Evolutionary conservation across 2,329 filamentous ascomycete genomes (phyloP), one percentile per base, ranked within the genome.

Genomic region (Stagonosporopsis rhizophila): DNA sequence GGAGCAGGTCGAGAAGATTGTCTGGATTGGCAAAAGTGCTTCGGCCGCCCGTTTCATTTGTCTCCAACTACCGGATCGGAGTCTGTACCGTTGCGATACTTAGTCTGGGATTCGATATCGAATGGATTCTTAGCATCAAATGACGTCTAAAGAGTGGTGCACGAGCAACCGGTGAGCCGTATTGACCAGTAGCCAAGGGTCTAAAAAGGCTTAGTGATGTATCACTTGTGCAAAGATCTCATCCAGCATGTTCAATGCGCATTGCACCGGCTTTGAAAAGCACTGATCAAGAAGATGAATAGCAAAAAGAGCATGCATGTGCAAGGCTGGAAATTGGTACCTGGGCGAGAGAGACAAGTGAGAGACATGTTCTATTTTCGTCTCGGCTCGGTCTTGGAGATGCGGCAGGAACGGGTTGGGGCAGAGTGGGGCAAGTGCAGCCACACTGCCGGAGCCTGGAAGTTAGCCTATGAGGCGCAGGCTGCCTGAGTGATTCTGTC

Each of bases 71-170:
- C 53, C 54, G 49, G 59, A 46, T 44, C 59, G 61, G 58, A 58
- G 60, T 64, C 64, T 62, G 60, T 22, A 64, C 61, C 59, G 59
- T 66, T 71, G 69, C 64, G 63, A 68, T 46, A 56, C 66, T 60
- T 66, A 67, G 61, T 68, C 66, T 53, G 32, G 48, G 47, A 52
- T 47, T 66, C 57, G 62, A 66, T 62, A 70, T 67, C 65, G 58
- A 74, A 73, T 71, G 65, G 44, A 49, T 41, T 17, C 28, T 53
- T 41, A 17, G 28, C 40, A 41, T 52, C 27, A 32, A 38, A 57
- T 57, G 54, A 52, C 54, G 44, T 48, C 39, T 52, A 20, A 11
- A 39, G 37, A 23, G 32, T 35, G 37, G 12, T 53, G 49, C 55
- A 52, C 44, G 55, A 48, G 49, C 49, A 41, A 52, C 48, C 49